Conservation (phyloP, 139 green algal species). For the Desmodesmus armatus region DNA sequence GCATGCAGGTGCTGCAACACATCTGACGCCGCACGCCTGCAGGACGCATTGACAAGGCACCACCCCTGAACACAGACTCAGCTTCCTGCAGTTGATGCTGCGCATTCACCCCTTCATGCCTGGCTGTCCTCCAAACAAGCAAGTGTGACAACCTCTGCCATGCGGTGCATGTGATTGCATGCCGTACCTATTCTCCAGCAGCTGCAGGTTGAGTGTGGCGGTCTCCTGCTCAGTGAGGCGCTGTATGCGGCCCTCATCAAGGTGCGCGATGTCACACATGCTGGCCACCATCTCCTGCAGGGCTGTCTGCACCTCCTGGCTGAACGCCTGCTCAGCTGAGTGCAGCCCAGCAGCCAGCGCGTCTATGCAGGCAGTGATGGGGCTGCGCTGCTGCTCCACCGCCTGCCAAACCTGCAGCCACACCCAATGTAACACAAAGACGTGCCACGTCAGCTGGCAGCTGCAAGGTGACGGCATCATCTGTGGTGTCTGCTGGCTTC, state of each 20-base stretch:
- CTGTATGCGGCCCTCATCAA: constrained; percentile 67
- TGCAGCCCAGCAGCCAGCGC: constrained; percentile 48
- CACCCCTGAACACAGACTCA: not conserved
- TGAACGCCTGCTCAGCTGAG: constrained; percentile 52
- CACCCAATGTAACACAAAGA: not conserved
- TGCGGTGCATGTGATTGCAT: no score
- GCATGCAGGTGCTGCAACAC: constrained; percentile 60
- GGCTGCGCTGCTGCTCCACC: constrained; percentile 44
- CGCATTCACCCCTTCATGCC: not conserved
- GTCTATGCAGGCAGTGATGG: constrained; percentile 46
- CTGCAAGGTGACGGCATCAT: not conserved
- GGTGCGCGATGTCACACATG: constrained; percentile 65
- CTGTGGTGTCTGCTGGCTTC: not conserved
- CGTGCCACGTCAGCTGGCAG: not conserved
- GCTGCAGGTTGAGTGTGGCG: constrained; percentile 59
- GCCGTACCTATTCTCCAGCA: constrained; percentile 72
- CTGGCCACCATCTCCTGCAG: constrained; percentile 50
- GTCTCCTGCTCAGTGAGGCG: constrained; percentile 68
- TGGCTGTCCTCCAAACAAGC: not conserved
- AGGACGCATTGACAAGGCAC: no score
- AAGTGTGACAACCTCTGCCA: no score
- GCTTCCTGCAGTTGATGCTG: not conserved
- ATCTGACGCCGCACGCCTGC: constrained; percentile 49
- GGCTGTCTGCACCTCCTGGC: constrained; percentile 34
- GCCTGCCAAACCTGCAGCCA: constrained; percentile 54